These are phyloP conservation scores for Podila verticillata DNA, from an alignment of 192 early-diverging fungal species.

Conservation along the genomic window DNA sequence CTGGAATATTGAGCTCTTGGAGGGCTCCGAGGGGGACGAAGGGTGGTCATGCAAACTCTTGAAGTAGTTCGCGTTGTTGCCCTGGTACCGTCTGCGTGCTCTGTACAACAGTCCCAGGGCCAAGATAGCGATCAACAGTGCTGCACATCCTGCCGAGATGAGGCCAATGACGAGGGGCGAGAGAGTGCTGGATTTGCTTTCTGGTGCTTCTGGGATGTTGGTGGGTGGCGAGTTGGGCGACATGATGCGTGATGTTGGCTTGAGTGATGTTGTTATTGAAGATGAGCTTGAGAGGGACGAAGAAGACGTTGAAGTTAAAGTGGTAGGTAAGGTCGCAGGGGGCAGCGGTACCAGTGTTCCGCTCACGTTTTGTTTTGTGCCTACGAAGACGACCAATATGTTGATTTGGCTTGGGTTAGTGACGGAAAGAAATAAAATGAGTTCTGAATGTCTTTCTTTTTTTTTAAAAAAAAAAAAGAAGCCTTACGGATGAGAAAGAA, in stretches of 20 bases:
- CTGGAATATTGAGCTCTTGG: constrained; percentile 23
- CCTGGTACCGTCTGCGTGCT: constrained; percentile 21
- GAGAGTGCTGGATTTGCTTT: neutral
- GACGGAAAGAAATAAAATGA: neutral
- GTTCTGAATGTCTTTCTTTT: neutral
- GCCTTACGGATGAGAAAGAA: constrained; percentile 38
- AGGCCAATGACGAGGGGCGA: constrained; percentile 46
- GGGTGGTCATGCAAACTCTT: constrained; percentile 36
- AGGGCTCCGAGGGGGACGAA: constrained; percentile 26
- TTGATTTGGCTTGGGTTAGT: neutral
- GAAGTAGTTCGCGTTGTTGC: constrained; percentile 17
- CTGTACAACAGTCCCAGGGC: constrained; percentile 23
- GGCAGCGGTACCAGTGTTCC: constrained; percentile 23
- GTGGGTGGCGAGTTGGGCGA: neutral
- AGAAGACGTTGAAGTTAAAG: neutral
- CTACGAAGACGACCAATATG: neutral
- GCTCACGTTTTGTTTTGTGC: constrained; percentile 21
- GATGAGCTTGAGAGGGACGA: neutral
- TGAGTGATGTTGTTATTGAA: neutral
- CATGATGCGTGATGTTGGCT: neutral
- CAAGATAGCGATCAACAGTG: constrained; percentile 24
- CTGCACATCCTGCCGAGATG: constrained; percentile 28
- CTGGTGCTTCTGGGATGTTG: neutral
- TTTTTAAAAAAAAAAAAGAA: too few relatives aligned
- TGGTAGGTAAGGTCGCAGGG: neutral